A percentile compares a stretch with the other conserved stretches of the same genome.
Evolutionary conservation across 2,329 filamentous ascomycete species (phyloP).

Genomic region (Drechslerella coelobrocha): DNA sequence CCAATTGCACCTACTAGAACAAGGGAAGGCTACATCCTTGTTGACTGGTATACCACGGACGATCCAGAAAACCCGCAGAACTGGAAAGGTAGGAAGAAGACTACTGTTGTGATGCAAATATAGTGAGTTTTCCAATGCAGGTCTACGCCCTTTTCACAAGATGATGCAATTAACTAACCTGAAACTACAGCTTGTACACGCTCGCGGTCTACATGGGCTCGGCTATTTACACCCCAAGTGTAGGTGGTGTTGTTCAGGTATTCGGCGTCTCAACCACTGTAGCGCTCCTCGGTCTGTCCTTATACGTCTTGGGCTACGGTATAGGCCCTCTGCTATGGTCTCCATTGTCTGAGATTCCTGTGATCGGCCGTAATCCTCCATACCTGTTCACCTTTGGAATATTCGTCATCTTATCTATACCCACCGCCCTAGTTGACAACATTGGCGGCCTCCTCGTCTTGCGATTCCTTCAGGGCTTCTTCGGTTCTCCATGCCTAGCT

Average conservation of each 20-base stretch:
- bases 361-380: constrained; percentile 71
- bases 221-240: constrained; percentile 64
- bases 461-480: constrained; percentile 71
- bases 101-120: constrained; percentile 58
- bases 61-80: constrained; percentile 67
- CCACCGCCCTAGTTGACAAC: constrained; percentile 69
- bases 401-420: constrained; percentile 72
- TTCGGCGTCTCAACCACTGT: constrained; percentile 65
- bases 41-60: constrained; percentile 65
- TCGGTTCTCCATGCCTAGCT: constrained; percentile 70
- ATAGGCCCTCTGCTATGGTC: constrained; percentile 71
- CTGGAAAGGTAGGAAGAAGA: constrained; percentile 62
- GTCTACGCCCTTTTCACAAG: not conserved
- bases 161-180: not conserved
- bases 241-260: constrained; percentile 62
- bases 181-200: constrained; percentile 61
- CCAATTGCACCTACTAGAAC: constrained; percentile 63
- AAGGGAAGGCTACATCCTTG: constrained; percentile 63
- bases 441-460: constrained; percentile 70
- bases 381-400: constrained; percentile 73
- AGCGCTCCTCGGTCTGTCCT: constrained; percentile 66
- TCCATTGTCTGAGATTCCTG: constrained; percentile 71
- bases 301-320: constrained; percentile 71
- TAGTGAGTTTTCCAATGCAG: constrained; percentile 13
- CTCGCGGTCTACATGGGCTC: constrained; percentile 66